Evolutionary conservation across 257 asterid genomes (phyloP), one percentile per base, ranked within the genome.

Genomic region (Solanum habrochaites): DNA sequence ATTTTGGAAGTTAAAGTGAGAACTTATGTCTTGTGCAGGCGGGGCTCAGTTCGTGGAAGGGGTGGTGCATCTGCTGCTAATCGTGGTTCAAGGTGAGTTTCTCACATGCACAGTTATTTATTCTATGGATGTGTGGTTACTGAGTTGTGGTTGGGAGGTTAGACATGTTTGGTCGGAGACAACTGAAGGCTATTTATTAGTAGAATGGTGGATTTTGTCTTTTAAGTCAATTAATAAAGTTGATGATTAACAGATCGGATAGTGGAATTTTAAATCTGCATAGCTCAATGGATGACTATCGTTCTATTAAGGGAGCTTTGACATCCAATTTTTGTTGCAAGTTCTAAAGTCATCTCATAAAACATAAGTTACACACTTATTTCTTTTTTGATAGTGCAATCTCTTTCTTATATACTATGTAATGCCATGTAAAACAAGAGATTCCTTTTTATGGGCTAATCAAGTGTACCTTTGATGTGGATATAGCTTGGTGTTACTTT

Each of bases 61-160:
- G 92, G 91, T 73, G 88, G 89, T 39, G 64, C 88, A 42, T 86
- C 89, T 78, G 85, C 89, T 11, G 72, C 83, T 69, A 87, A 89
- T 86, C 93, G 92, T 42, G 91, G 89, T 77, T 87, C 89, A 66
- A 87, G 88, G 97, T 94, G 88, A 88, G 94, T 83, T 82, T 64
- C 43, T 85, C 23, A 20, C 16, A 12, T 31, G 70, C 16, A 42
- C 11, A 45, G 2, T 23, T 69, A 66, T 42, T 43, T 10, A 32
- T 11, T 45, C 83, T 25, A 6, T 78, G 83, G 39, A 43, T 78
- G 37, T n/a, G 20, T 42, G 11, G 60, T 75, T 75, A 42, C 60
- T 8, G 23, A 32, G 12, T 6, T 71, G 27, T 71, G 39, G n/a
- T 13, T 15, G 62, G 40, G 25, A 8, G 3, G 45, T 16, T 25